These are phyloP conservation scores for Yamadazyma siamensis DNA, from an alignment of 1,139 yeast genomes.

Conservation along the genomic window DNA sequence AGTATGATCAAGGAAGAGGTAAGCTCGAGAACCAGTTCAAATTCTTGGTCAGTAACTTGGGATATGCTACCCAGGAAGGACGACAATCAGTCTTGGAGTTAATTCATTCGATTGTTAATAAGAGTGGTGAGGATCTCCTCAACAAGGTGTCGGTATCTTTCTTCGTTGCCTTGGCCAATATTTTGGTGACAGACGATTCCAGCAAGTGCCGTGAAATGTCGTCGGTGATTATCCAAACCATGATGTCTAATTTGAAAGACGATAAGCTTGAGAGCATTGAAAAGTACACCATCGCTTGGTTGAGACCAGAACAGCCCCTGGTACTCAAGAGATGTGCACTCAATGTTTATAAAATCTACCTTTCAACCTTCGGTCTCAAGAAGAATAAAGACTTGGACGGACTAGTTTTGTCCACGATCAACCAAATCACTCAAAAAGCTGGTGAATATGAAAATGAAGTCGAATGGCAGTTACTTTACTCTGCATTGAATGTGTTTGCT, in stretches of 20 bases:
- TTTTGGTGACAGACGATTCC: conserved; percentile 74
- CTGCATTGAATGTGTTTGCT: conserved; percentile 56
- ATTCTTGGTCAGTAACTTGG: conserved; percentile 76
- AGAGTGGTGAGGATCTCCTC: conserved; percentile 62
- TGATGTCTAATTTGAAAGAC: conserved; percentile 50
- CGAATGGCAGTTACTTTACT: conserved; percentile 78
- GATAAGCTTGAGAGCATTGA: conserved; percentile 45
- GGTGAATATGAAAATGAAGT: conserved; percentile 31
- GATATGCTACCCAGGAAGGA: conserved; percentile 84
- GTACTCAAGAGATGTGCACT: conserved; percentile 74
- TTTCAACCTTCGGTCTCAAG: conserved; percentile 48
- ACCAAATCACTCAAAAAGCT: conserved; percentile 23
- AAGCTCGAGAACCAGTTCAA: conserved; percentile 80
- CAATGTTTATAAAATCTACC: conserved; percentile 63
- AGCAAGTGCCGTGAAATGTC: conserved; percentile 89
- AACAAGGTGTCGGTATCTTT: conserved; percentile 67
- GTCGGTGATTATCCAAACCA: conserved; percentile 51
- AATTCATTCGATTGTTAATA: conserved; percentile 64
- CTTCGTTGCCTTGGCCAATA: conserved; percentile 78
- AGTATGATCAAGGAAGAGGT: conserved; percentile 90
- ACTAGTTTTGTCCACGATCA: conserved; percentile 35
- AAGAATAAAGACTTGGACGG: conserved; percentile 35
- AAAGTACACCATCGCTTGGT: conserved; percentile 66
- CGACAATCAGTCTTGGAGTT: conserved; percentile 90
- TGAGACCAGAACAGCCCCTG: conserved; percentile 50